A percentile compares a stretch with the other conserved stretches of the same genome.
phyloP scores from a whole-genome alignment of 2,329 filamentous ascomycete species.

The Fusarium fracticaudum region DNA sequence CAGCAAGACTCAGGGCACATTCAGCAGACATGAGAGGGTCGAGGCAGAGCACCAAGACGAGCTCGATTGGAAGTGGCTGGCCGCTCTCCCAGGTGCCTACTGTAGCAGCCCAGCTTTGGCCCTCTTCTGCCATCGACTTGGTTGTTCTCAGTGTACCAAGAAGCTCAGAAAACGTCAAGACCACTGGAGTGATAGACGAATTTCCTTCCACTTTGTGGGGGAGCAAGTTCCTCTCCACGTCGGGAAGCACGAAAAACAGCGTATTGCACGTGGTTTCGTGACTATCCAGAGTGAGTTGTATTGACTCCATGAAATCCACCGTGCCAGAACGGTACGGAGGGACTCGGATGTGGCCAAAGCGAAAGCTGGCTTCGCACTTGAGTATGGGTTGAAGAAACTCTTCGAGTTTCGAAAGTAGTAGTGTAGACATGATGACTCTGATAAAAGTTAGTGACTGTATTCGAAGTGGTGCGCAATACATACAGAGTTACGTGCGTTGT shows the following conservation, averaged over 20 bases:
- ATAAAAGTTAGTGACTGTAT: too few relatives aligned
- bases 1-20: neutral
- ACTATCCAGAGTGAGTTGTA: neutral
- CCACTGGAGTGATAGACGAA: neutral
- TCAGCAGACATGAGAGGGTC: neutral
- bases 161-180: neutral
- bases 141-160: neutral
- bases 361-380: too few relatives aligned
- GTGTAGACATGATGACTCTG: too few relatives aligned
- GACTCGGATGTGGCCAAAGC: neutral
- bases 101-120: too few relatives aligned
- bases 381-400: too few relatives aligned
- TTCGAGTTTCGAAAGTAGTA: too few relatives aligned
- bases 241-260: neutral
- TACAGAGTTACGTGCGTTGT: too few relatives aligned
- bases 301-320: neutral
- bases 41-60: neutral
- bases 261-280: too few relatives aligned
- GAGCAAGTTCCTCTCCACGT: neutral
- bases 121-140: neutral
- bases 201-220: neutral
- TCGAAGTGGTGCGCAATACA: too few relatives aligned
- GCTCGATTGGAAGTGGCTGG: neutral
- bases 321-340: neutral
- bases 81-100: neutral